Evolutionary conservation across 2,329 filamentous ascomycete species (phyloP).

Genomic region (Hypoxylon sp.): DNA sequence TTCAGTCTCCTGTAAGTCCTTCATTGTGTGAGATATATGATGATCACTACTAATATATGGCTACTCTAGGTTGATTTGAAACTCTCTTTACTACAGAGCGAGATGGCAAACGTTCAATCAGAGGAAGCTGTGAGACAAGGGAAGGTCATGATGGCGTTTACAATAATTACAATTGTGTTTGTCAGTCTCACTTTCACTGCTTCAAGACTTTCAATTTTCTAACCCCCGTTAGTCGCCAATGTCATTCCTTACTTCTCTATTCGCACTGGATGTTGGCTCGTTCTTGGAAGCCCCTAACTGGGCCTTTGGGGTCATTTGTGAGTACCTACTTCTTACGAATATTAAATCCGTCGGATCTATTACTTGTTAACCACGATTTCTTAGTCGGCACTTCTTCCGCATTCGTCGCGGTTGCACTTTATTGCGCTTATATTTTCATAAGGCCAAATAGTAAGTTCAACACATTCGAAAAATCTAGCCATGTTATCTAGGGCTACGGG

Average conservation of each 20-base stretch:
- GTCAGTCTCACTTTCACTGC: constrained; percentile 1
- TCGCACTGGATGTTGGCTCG: background rate
- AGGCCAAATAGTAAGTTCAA: no score
- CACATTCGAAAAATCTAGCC: no score
- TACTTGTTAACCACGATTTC: no score
- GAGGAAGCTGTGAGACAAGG: constrained; percentile 14
- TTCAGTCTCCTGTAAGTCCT: constrained; percentile 18
- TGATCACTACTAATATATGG: background rate
- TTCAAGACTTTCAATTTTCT: background rate
- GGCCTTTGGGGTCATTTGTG: constrained; percentile 1
- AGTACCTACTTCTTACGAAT: no score
- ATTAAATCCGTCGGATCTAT: no score
- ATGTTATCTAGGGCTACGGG: no score
- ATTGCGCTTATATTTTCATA: no score
- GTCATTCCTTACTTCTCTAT: constrained; percentile 1
- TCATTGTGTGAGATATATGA: background rate
- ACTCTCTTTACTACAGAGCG: constrained; percentile 15
- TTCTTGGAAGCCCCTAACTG: background rate
- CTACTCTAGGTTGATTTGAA: constrained; percentile 18
- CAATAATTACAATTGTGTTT: constrained; percentile 6
- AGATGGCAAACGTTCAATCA: constrained; percentile 19
- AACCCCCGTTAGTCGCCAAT: background rate
- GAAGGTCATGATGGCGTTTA: constrained; percentile 13
- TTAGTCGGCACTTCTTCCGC: no score
- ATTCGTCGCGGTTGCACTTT: no score